These are phyloP conservation scores for Cystobasidium onofrii DNA, from an alignment of 768 basidiomycete genomes.

Conservation along the genomic window DNA sequence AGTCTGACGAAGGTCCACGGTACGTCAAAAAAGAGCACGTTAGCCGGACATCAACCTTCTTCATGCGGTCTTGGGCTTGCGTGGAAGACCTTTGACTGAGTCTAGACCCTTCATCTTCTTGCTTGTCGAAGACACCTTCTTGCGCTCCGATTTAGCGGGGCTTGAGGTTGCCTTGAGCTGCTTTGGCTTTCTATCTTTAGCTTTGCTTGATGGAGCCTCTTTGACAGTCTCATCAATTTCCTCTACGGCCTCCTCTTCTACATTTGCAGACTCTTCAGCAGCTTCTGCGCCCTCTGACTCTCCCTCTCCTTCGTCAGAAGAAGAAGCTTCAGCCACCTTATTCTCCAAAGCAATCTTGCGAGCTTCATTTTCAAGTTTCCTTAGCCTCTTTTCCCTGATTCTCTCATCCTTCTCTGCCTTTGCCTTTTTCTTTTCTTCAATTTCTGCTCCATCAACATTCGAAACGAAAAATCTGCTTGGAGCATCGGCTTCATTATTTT, in stretches of 20 bases:
- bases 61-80: conserved; percentile 16
- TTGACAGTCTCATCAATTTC: conserved; percentile 24
- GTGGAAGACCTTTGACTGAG: conserved; percentile 12
- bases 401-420: conserved; percentile 16
- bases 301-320: not conserved
- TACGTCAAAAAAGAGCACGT: not conserved
- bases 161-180: not conserved
- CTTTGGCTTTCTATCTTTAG: conserved; percentile 5
- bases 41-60: not conserved
- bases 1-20: too few species aligned
- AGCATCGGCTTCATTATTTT: not conserved
- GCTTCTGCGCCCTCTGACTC: not conserved
- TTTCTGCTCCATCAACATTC: conserved; percentile 3
- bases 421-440: conserved; percentile 8
- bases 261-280: not conserved
- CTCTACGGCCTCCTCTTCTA: conserved; percentile 23
- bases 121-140: conserved; percentile 27
- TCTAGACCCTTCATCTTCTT: conserved; percentile 30
- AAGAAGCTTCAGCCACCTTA: conserved; percentile 4
- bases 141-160: not conserved
- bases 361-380: not conserved
- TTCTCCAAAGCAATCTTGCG: not conserved
- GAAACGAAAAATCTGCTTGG: conserved; percentile 15
- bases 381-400: conserved; percentile 8
- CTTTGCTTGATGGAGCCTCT: not conserved